Evolutionary conservation across 306 rosid species (phyloP).

Genomic region (Rosa rugosa): DNA sequence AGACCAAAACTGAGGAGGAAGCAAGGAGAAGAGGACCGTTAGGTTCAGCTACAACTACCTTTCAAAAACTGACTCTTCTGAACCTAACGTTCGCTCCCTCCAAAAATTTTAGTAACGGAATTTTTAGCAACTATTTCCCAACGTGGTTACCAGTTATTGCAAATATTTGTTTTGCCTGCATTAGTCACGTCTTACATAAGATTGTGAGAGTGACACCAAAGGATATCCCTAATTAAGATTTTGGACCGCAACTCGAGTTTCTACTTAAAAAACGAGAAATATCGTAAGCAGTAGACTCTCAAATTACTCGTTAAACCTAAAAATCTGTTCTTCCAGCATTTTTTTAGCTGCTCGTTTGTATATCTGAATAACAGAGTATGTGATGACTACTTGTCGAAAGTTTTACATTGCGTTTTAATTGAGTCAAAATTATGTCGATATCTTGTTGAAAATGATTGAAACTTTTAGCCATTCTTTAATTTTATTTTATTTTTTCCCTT

Average conservation of each 20-base stretch:
- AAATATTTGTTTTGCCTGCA: not conserved
- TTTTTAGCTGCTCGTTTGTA: too few species aligned
- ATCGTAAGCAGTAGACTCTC: not conserved
- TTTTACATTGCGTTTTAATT: not conserved
- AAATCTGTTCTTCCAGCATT: too few species aligned
- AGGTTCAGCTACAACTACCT: slow-evolving; percentile 32
- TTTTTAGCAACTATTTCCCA: not conserved
- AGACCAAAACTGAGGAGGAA: not conserved
- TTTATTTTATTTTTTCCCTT: too few species aligned
- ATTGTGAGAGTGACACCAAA: not conserved
- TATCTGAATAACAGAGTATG: too few species aligned
- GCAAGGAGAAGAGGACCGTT: slow-evolving; percentile 21
- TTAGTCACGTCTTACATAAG: not conserved
- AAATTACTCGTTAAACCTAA: too few species aligned
- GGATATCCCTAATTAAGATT: not conserved
- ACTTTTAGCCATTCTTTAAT: not conserved
- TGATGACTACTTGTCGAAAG: too few species aligned
- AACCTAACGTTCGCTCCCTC: slow-evolving; percentile 50
- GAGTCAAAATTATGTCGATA: not conserved
- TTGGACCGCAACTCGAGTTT: not conserved
- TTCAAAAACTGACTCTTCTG: slow-evolving; percentile 27
- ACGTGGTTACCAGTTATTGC: not conserved
- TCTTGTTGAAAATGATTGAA: too few species aligned
- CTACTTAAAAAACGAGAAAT: not conserved
- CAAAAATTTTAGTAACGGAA: not conserved